A percentile compares a stretch with the other conserved stretches of the same genome.
phyloP scores from a whole-genome alignment of 2,329 filamentous ascomycete genomes.

The Cladosporium velox region DNA sequence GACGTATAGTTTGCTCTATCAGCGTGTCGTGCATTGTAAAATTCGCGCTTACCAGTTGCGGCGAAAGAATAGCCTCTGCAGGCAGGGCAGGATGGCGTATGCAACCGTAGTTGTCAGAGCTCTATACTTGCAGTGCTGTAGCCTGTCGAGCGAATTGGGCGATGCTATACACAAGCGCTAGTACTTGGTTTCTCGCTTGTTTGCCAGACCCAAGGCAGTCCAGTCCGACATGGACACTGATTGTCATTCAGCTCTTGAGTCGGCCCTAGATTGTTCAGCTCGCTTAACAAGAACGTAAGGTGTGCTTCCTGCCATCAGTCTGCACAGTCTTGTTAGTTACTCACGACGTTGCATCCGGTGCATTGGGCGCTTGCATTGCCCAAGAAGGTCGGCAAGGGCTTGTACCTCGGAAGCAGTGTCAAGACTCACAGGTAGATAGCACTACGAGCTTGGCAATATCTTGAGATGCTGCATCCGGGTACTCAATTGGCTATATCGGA shows the following conservation, averaged over 20 bases:
- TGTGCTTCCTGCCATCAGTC: background rate
- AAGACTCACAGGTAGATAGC: constrained; percentile 3
- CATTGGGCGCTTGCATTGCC: background rate
- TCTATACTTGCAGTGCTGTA: background rate
- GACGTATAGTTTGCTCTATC: background rate
- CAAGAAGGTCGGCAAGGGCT: background rate
- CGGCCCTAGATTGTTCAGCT: background rate
- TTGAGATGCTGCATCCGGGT: background rate
- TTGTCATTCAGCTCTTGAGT: background rate
- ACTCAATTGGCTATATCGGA: background rate
- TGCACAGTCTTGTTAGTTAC: background rate
- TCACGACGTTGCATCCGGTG: background rate
- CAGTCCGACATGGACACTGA: background rate
- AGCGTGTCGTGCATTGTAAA: background rate
- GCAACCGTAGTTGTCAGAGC: background rate
- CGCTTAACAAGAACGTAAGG: background rate
- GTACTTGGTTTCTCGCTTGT: background rate
- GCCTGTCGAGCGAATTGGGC: background rate
- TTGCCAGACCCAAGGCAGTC: background rate
- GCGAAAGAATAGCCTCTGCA: background rate
- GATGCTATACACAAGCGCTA: background rate
- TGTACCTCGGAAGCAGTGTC: constrained; percentile 4
- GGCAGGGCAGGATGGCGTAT: background rate
- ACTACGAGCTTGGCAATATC: constrained; percentile 7
- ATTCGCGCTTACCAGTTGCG: background rate